Conservation (phyloP, 2,329 filamentous ascomycete genomes). For the Colletotrichum sp. region DNA sequence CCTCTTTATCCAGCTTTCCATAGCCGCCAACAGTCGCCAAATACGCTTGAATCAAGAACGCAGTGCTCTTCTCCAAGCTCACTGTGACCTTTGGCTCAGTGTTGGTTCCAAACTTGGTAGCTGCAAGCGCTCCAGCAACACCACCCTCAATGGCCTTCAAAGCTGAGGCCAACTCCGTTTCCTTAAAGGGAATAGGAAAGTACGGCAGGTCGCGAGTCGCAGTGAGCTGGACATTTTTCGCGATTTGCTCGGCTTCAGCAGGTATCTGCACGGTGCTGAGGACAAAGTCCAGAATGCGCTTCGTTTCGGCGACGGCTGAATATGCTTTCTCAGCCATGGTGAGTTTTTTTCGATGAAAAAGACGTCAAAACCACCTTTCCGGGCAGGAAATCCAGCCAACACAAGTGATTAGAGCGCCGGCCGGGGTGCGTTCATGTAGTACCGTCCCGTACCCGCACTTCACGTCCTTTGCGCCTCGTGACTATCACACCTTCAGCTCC, state of each 20-base stretch:
- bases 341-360: background rate
- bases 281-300: conserved; percentile 29
- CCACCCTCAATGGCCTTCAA: conserved; percentile 47
- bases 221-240: conserved; percentile 33
- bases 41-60: conserved; percentile 44
- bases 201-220: conserved; percentile 40
- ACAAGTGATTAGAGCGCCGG: background rate
- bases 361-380: background rate
- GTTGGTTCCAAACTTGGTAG: conserved; percentile 22
- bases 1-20: conserved; percentile 39
- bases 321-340: conserved; percentile 19
- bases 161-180: conserved; percentile 47
- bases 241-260: conserved; percentile 25
- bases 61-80: conserved; percentile 43
- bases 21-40: conserved; percentile 39
- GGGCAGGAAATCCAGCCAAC: background rate
- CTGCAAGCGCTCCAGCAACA: conserved; percentile 35
- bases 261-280: conserved; percentile 32
- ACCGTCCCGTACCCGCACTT: background rate
- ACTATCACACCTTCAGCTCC: background rate
- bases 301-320: conserved; percentile 28
- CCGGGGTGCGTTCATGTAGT: background rate
- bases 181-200: conserved; percentile 52
- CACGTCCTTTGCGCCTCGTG: background rate
- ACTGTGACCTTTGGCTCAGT: conserved; percentile 28